Percentiles rank a stretch among this genome's conserved stretches.
phyloP scores from a whole-genome alignment of 179 eudicot species.

The Drosera spatulata region DNA sequence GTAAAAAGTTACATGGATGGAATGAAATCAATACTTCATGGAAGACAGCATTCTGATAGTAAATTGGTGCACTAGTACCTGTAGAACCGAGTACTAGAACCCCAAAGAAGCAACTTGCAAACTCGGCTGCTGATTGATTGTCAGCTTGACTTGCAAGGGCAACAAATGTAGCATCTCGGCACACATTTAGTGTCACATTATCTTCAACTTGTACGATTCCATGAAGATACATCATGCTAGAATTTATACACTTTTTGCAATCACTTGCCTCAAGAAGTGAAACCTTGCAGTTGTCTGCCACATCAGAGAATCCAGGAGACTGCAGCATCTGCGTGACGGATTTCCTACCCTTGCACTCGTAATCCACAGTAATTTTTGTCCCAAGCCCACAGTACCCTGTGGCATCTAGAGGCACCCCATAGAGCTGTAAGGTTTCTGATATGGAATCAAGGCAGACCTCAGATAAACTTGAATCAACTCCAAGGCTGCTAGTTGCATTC shows the following conservation, averaged over 20 bases:
- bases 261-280: conserved; percentile 31
- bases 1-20: no score
- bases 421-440: conserved; percentile 54
- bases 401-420: conserved; percentile 74
- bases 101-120: conserved; percentile 87
- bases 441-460: conserved; percentile 51
- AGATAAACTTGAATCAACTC: conserved; percentile 47
- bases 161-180: conserved; percentile 91
- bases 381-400: conserved; percentile 73
- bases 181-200: conserved; percentile 65
- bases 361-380: conserved; percentile 69
- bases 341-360: conserved; percentile 73
- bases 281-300: conserved; percentile 39
- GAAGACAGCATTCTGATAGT: no score
- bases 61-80: conserved; percentile 11
- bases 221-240: conserved; percentile 69
- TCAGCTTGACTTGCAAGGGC: conserved; percentile 72
- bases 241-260: conserved; percentile 72
- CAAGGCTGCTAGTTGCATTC: conserved; percentile 56
- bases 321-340: conserved; percentile 78
- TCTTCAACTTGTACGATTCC: conserved; percentile 47
- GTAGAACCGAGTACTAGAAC: conserved; percentile 53
- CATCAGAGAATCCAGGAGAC: conserved; percentile 61
- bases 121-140: conserved; percentile 44
- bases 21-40: no score